Percentiles rank a stretch among this genome's conserved stretches.
Conservation (phyloP, 179 eudicot species). For the Nepenthes alata region DNA sequence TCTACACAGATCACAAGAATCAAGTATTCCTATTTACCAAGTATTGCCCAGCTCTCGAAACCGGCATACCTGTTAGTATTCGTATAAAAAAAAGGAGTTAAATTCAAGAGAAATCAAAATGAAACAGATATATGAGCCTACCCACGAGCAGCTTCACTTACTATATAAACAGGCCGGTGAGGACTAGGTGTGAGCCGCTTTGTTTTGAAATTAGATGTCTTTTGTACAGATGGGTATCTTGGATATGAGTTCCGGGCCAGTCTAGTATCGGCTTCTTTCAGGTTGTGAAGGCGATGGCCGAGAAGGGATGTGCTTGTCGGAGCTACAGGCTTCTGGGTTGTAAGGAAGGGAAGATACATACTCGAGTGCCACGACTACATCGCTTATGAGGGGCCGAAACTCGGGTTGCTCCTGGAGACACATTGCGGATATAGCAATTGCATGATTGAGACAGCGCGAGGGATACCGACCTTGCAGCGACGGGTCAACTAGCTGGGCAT, state of each 20-base stretch:
- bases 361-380: constrained; percentile 40
- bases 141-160: too few species aligned
- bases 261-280: constrained; percentile 19
- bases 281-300: constrained; percentile 10
- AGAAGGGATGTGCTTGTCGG: constrained; percentile 14
- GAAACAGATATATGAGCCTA: too few species aligned
- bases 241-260: not conserved
- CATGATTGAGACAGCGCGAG: constrained; percentile 26
- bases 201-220: not conserved
- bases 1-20: too few species aligned
- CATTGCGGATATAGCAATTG: constrained; percentile 38
- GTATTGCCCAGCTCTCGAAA: too few species aligned
- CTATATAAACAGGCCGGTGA: too few species aligned
- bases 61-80: too few species aligned
- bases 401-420: constrained; percentile 46
- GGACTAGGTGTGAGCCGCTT: not conserved
- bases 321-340: constrained; percentile 14
- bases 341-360: constrained; percentile 35
- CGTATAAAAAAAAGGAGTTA: too few species aligned
- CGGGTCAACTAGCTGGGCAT: constrained; percentile 31
- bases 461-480: constrained; percentile 26
- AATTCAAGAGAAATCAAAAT: too few species aligned
- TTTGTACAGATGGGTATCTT: not conserved
- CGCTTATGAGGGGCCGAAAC: constrained; percentile 37
- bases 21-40: too few species aligned